Conservation (phyloP, 2,329 filamentous ascomycete species). For the Stachybotrys chlorohalonatus region DNA sequence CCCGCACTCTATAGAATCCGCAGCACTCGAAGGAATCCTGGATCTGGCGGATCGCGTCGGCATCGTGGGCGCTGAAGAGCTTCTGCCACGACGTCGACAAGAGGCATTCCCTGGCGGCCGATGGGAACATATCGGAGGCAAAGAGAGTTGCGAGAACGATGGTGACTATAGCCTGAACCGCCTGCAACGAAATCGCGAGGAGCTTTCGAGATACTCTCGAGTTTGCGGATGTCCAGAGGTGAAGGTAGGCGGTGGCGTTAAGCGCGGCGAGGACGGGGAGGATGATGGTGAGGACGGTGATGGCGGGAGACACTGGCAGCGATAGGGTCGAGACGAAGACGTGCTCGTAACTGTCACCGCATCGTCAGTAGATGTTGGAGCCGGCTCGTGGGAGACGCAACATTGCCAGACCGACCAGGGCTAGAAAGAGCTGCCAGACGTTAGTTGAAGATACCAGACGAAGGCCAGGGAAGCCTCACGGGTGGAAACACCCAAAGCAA, state of each 20-base stretch:
- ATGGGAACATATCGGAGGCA: constrained; percentile 7
- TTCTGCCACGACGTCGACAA: constrained; percentile 11
- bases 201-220: background rate
- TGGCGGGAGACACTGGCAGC: background rate
- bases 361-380: background rate
- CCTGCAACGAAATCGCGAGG: constrained; percentile 1
- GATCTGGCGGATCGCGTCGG: constrained; percentile 39
- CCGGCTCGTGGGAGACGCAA: background rate
- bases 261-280: background rate
- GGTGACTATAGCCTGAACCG: constrained; percentile 3
- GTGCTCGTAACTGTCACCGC: background rate
- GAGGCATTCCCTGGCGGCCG: constrained; percentile 6
- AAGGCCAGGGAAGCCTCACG: background rate
- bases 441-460: background rate
- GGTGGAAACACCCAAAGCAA: background rate
- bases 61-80: constrained; percentile 30
- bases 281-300: background rate
- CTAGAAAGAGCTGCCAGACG: background rate
- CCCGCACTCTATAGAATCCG: constrained; percentile 43
- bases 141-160: constrained; percentile 8
- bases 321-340: background rate
- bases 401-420: background rate
- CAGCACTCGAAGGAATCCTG: constrained; percentile 57
- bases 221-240: background rate
- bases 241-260: background rate